These are phyloP conservation scores for Penicillium argentinense DNA, from an alignment of 495 filamentous ascomycete species.

Conservation along the genomic window DNA sequence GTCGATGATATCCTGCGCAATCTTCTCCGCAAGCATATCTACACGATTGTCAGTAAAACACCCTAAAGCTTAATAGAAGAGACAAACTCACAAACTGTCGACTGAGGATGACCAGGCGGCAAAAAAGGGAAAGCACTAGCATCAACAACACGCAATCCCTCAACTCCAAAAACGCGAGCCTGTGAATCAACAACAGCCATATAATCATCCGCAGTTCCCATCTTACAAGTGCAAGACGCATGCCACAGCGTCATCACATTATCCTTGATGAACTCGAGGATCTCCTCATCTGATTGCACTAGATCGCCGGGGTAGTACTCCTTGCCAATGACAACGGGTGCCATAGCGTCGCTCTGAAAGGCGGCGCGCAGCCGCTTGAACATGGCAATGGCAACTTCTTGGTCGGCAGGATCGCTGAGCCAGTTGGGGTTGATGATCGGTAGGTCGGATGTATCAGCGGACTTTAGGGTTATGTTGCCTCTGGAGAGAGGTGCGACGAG, in stretches of 20 bases:
- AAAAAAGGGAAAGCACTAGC: slow-evolving; percentile 53
- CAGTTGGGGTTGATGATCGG: slow-evolving; percentile 58
- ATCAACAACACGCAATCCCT: slow-evolving; percentile 57
- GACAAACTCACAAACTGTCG: slow-evolving; percentile 41
- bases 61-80: background rate
- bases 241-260: slow-evolving; percentile 49
- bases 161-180: slow-evolving; percentile 52
- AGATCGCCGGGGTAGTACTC: slow-evolving; percentile 49
- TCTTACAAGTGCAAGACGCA: slow-evolving; percentile 52
- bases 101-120: slow-evolving; percentile 52
- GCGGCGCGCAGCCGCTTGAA: slow-evolving; percentile 52
- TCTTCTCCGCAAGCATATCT: slow-evolving; percentile 57
- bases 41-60: background rate
- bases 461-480: slow-evolving; percentile 55
- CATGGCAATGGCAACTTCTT: slow-evolving; percentile 53
- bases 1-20: slow-evolving; percentile 42
- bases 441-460: slow-evolving; percentile 35
- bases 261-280: slow-evolving; percentile 42
- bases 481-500: slow-evolving; percentile 52
- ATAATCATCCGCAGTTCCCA: slow-evolving; percentile 49
- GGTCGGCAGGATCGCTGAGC: slow-evolving; percentile 48
- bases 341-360: slow-evolving; percentile 41
- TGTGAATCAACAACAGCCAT: slow-evolving; percentile 58
- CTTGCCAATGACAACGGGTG: slow-evolving; percentile 39
- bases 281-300: slow-evolving; percentile 51